Evolutionary conservation across 1,284 basidiomycete species (phyloP), one percentile per base, ranked within the genome.

Genomic region (Ceratobasidium sp.): DNA sequence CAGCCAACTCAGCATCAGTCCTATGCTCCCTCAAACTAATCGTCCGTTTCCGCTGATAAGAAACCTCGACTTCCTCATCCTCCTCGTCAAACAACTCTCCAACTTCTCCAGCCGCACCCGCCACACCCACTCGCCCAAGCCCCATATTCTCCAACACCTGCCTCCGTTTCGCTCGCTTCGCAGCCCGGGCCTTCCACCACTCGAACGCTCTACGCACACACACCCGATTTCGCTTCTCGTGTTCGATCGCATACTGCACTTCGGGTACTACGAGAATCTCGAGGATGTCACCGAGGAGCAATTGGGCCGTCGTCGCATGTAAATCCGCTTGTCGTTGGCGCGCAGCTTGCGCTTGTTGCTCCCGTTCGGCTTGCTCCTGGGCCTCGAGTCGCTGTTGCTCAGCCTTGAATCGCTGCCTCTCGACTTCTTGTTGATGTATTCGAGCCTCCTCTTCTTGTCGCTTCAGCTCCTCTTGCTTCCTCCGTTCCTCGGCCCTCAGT

Each of bases 101-200:
- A 66, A 76, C 61, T 20, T 76, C 72, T 20, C 61, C 72, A 55
- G 72, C 72, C 23, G 72, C 72, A 76, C 72, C 72, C 13, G 72
- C 72, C 33, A 76, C 72, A 40, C 72, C 72, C 15, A 76, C 72
- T 28, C 72, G n/a, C 12, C 72, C 72, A 26, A 76, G 49, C 26
- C 72, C 72, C 72, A 76, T 76, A 66, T 76, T 76, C 60, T 76
- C 72, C 72, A 76, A 56, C 42, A 76, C 72, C 72, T 63, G 60
- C 33, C 72, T 76, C 49, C 72, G 72, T 51, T 76, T 76, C 28
- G 61, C 53, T 15, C 72, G 72, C 20, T 76, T 76, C 23, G 61
- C 46, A 49, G 61, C 72, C 49, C 72, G 72, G 18, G 39, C 28
- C 51, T 76, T 66, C 72, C 72, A 76, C 61, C 61, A 66, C 15